A percentile compares a stretch with the other conserved stretches of the same genome.
phyloP scores from a whole-genome alignment of 352 stramenopile genomes.

The Pythium myriotylum region DNA sequence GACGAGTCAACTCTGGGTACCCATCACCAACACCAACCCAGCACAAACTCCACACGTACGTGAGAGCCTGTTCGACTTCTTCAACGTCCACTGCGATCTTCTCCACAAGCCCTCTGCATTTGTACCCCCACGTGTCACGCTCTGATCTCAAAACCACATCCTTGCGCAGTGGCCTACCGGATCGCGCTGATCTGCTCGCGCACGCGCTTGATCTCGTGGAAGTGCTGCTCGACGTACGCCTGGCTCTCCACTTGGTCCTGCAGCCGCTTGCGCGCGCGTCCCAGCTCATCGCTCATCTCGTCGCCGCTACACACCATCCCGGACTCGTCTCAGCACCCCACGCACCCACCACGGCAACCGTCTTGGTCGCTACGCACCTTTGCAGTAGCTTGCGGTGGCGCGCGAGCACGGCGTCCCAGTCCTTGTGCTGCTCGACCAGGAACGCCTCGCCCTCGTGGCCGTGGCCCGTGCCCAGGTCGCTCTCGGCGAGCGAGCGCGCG shows the following conservation, averaged over 20 bases:
- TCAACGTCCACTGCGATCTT: slow-evolving; percentile 63
- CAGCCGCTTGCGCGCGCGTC: slow-evolving; percentile 43
- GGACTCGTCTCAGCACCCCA: too few species aligned
- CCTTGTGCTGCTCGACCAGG: slow-evolving; percentile 39
- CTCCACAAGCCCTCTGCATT: slow-evolving; percentile 46
- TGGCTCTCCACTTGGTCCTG: slow-evolving; percentile 69
- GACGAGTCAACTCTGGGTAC: background rate
- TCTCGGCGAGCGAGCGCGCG: slow-evolving; percentile 10
- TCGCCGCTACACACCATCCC: slow-evolving; percentile 48
- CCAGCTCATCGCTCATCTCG: slow-evolving; percentile 44
- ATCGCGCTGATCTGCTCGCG: slow-evolving; percentile 56
- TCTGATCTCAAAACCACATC: too few species aligned
- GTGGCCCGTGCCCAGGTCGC: slow-evolving; percentile 4
- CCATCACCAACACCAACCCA: background rate
- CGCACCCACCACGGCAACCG: too few species aligned
- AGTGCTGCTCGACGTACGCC: slow-evolving; percentile 67
- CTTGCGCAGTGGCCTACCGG: slow-evolving; percentile 39
- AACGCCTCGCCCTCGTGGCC: slow-evolving; percentile 41
- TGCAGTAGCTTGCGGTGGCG: slow-evolving; percentile 51
- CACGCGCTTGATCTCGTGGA: slow-evolving; percentile 57
- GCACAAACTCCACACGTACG: slow-evolving; percentile 24
- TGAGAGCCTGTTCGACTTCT: slow-evolving; percentile 71
- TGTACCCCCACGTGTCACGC: too few species aligned
- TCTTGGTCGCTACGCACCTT: slow-evolving; percentile 47
- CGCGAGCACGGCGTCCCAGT: slow-evolving; percentile 31